Percentiles rank a stretch among this genome's conserved stretches.
Evolutionary conservation across 2,329 filamentous ascomycete species (phyloP).

Genomic region (Aspergillus spinulosporus): DNA sequence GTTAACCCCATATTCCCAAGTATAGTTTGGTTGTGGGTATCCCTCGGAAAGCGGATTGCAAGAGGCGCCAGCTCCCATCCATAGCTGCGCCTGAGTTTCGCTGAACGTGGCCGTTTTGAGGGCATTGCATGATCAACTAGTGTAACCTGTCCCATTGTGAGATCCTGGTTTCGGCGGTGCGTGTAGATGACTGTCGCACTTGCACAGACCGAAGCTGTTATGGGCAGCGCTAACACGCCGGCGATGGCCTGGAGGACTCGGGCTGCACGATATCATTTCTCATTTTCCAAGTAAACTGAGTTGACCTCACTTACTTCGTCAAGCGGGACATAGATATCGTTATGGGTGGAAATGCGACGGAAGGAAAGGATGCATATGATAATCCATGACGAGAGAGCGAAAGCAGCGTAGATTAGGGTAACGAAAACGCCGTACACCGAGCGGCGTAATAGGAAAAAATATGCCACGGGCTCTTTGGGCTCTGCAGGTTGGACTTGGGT

Average conservation of each 20-base stretch:
- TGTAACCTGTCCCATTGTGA: slow-evolving; percentile 25
- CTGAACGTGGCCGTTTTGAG: slow-evolving; percentile 1
- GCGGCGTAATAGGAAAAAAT: no score
- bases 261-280: slow-evolving; percentile 20
- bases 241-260: slow-evolving; percentile 24
- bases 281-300: background rate
- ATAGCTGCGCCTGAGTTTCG: slow-evolving; percentile 14
- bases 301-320: background rate
- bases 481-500: no score
- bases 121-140: no score
- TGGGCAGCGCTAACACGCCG: slow-evolving; percentile 23
- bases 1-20: no score
- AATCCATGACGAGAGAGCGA: slow-evolving; percentile 8
- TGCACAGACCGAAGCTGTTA: slow-evolving; percentile 26
- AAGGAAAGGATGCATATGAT: slow-evolving; percentile 4
- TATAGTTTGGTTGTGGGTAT: no score
- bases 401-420: slow-evolving; percentile 9
- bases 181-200: slow-evolving; percentile 27
- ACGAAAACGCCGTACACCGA: background rate
- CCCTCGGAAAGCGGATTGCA: background rate
- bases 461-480: no score
- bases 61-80: slow-evolving; percentile 6
- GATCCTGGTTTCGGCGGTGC: slow-evolving; percentile 22
- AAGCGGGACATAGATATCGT: background rate
- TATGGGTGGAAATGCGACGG: slow-evolving; percentile 6